Conservation (phyloP, 129 eudicot species). For the Flaveria linearis region DNA sequence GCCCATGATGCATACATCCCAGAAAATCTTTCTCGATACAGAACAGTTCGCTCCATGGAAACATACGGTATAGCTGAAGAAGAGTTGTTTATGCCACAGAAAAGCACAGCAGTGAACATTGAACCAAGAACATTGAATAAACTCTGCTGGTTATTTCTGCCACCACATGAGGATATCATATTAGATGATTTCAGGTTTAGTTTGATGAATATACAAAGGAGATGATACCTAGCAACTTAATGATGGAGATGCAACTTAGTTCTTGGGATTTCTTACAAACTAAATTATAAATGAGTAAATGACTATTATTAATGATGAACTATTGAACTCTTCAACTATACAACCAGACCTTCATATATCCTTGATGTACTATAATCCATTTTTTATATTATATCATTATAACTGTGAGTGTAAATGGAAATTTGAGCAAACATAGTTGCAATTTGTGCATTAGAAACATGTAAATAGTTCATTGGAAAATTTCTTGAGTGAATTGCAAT, state of each 20-base stretch:
- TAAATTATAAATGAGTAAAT: too few relatives aligned
- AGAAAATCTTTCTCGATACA: conserved; percentile 63
- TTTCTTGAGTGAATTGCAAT: neutral
- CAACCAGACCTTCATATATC: neutral
- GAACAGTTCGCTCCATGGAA: conserved; percentile 52
- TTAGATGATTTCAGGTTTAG: conserved; percentile 12
- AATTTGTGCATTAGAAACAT: neutral
- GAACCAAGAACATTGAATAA: conserved; percentile 57
- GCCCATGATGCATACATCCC: conserved; percentile 80
- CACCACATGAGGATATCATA: conserved; percentile 3
- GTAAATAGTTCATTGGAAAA: neutral
- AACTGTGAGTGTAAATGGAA: neutral
- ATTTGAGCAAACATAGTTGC: neutral
- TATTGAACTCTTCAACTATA: too few relatives aligned
- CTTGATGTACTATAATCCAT: neutral
- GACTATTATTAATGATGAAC: too few relatives aligned
- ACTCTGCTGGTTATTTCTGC: conserved; percentile 60
- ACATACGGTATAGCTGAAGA: conserved; percentile 52
- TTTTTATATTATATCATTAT: neutral
- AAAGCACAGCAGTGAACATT: conserved; percentile 47
- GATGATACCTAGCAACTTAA: neutral
- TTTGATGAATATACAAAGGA: neutral
- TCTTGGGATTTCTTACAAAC: too few relatives aligned
- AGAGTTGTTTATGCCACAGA: conserved; percentile 58
- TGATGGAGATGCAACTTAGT: too few relatives aligned